Evolutionary conservation across 2,329 filamentous ascomycete species (phyloP).

Genomic region (Eurotiales sp.): DNA sequence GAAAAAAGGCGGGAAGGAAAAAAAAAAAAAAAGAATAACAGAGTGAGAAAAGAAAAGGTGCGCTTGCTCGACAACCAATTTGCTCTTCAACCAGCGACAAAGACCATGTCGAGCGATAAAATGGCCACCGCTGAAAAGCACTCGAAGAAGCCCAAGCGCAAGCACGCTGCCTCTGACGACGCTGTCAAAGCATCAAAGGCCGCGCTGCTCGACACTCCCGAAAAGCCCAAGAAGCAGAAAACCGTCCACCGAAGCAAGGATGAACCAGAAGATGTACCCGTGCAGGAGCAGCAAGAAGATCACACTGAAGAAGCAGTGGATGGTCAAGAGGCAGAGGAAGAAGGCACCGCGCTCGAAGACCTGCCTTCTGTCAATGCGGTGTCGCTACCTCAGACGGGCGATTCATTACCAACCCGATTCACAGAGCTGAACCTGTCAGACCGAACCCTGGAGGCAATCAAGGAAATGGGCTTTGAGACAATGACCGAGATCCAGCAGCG

Average conservation of each 20-base stretch:
- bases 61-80: background rate
- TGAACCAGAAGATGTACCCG: constrained; percentile 13
- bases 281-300: constrained; percentile 16
- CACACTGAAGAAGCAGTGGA: constrained; percentile 38
- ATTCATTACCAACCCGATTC: constrained; percentile 62
- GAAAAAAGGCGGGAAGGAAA: background rate
- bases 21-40: constrained; percentile 2
- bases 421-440: constrained; percentile 79
- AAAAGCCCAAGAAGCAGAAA: constrained; percentile 24
- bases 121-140: constrained; percentile 37
- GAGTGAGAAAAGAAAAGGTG: background rate
- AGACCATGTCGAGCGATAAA: constrained; percentile 28
- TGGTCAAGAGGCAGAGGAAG: constrained; percentile 34
- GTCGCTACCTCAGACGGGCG: constrained; percentile 56
- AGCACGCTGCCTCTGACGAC: constrained; percentile 31
- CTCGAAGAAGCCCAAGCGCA: constrained; percentile 46
- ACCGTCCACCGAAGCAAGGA: constrained; percentile 4
- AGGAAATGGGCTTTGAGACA: constrained; percentile 86
- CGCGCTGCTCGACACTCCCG: constrained; percentile 26
- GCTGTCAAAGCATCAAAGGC: constrained; percentile 18
- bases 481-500: constrained; percentile 97
- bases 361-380: constrained; percentile 52
- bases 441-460: constrained; percentile 81
- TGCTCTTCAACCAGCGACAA: background rate
- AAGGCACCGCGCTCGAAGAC: constrained; percentile 38